These are phyloP conservation scores for Begonia masoniana DNA, from an alignment of 306 rosid genomes.

Conservation along the genomic window DNA sequence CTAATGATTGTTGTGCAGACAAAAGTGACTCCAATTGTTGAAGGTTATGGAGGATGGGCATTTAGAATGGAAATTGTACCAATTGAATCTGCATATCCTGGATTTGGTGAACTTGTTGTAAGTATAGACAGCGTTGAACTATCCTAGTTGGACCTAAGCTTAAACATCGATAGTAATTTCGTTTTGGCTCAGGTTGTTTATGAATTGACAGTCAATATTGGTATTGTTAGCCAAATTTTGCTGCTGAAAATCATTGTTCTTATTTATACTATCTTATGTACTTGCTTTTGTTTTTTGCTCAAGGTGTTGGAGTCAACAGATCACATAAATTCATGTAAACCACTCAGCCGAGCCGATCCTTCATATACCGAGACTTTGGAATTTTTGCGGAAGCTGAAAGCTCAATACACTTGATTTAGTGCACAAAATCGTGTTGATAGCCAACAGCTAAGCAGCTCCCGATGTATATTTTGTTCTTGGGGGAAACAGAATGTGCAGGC, in stretches of 20 bases:
- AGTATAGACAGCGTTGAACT: slow-evolving; percentile 22
- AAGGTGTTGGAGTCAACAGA: slow-evolving; percentile 94
- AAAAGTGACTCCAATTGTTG: slow-evolving; percentile 93
- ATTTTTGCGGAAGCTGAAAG: slow-evolving; percentile 62
- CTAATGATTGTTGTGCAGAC: slow-evolving; percentile 47
- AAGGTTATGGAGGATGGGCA: slow-evolving; percentile 99
- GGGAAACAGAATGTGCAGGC: no score
- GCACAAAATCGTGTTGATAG: background rate
- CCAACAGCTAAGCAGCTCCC: background rate
- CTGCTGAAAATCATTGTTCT: slow-evolving; percentile 1
- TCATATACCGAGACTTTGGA: slow-evolving; percentile 66
- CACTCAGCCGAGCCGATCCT: slow-evolving; percentile 65
- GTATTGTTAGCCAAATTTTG: background rate
- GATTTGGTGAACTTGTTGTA: slow-evolving; percentile 91
- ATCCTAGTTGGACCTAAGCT: background rate
- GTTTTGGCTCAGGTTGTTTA: no score
- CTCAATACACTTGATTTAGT: slow-evolving; percentile 9
- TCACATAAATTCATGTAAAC: slow-evolving; percentile 93
- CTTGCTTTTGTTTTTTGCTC: slow-evolving; percentile 10
- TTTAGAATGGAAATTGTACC: slow-evolving; percentile 88
- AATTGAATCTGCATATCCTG: slow-evolving; percentile 96
- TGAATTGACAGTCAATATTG: no score
- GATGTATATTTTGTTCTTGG: no score
- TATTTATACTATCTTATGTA: background rate
- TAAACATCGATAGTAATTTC: no score